Evolutionary conservation across 2,329 filamentous ascomycete genomes (phyloP).

Genomic region (Aspergillus neotritici): DNA sequence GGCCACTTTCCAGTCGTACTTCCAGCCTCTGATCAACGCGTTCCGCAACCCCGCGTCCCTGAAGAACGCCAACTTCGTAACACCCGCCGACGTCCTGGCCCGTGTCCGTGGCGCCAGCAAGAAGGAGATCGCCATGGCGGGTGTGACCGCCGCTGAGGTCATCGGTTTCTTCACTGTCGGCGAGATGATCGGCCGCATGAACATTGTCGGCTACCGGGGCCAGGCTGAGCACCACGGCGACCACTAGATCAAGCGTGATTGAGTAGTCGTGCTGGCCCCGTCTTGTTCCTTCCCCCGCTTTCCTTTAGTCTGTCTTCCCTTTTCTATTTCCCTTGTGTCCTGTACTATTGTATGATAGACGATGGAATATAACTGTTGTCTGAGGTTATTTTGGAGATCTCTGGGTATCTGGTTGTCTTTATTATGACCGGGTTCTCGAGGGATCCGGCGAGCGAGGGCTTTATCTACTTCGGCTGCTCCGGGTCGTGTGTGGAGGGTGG

Average conservation of each 20-base stretch:
- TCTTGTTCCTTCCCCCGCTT: too few relatives aligned
- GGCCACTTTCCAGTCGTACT: conserved; percentile 79
- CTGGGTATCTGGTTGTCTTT: conserved; percentile 12
- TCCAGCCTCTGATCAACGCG: conserved; percentile 66
- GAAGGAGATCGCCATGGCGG: conserved; percentile 64
- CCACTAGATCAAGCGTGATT: conserved; percentile 26
- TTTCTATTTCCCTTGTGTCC: conserved; percentile 27
- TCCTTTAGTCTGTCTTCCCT: conserved; percentile 23
- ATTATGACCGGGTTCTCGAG: conserved; percentile 1
- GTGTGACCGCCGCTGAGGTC: conserved; percentile 76
- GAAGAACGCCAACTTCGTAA: conserved; percentile 49
- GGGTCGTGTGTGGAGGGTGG: too few relatives aligned
- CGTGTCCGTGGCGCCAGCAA: conserved; percentile 64
- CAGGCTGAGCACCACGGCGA: conserved; percentile 48
- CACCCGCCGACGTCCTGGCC: conserved; percentile 51
- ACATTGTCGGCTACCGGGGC: conserved; percentile 88
- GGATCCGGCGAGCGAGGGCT: too few relatives aligned
- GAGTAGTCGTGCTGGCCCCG: too few relatives aligned
- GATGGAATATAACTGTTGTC: conserved; percentile 43
- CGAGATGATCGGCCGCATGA: conserved; percentile 92
- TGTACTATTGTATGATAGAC: conserved; percentile 45
- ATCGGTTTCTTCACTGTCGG: conserved; percentile 97
- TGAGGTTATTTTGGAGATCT: conserved; percentile 23
- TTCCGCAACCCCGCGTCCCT: conserved; percentile 64
- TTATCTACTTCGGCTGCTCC: too few relatives aligned